phyloP scores from a whole-genome alignment of 495 filamentous ascomycete genomes.

The Lepidopterella palustris region DNA sequence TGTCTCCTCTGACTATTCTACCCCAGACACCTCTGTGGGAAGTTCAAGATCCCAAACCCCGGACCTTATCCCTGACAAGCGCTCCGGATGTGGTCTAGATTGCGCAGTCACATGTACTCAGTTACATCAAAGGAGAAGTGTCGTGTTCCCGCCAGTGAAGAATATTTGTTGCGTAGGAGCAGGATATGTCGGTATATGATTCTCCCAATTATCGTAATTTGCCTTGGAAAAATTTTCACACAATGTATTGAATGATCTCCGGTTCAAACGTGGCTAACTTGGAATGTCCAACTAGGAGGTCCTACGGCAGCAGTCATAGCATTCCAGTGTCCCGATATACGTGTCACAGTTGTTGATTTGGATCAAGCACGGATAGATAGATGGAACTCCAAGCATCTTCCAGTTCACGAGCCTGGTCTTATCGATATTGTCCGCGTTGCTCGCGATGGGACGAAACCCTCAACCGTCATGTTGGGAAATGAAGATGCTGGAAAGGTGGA shows the following conservation, averaged over 20 bases:
- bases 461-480: not conserved
- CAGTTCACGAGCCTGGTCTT: not conserved
- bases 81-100: not conserved
- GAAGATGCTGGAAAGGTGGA: not conserved
- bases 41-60: not conserved
- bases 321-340: not conserved
- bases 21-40: not conserved
- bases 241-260: too few species aligned
- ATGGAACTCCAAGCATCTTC: slow-evolving; percentile 1
- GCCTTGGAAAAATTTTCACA: too few species aligned
- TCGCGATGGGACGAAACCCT: not conserved
- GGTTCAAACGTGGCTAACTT: not conserved
- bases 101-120: not conserved
- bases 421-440: not conserved
- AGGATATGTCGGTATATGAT: not conserved
- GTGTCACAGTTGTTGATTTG: not conserved
- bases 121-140: not conserved
- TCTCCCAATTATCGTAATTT: not conserved
- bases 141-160: not conserved
- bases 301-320: not conserved
- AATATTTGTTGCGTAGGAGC: slow-evolving; percentile 1
- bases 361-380: not conserved
- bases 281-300: not conserved
- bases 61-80: not conserved
- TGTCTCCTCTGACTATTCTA: not conserved